Base-by-base conservation (phyloP, 768 basidiomycete species). In the Guyanaporus albipodus region DNA sequence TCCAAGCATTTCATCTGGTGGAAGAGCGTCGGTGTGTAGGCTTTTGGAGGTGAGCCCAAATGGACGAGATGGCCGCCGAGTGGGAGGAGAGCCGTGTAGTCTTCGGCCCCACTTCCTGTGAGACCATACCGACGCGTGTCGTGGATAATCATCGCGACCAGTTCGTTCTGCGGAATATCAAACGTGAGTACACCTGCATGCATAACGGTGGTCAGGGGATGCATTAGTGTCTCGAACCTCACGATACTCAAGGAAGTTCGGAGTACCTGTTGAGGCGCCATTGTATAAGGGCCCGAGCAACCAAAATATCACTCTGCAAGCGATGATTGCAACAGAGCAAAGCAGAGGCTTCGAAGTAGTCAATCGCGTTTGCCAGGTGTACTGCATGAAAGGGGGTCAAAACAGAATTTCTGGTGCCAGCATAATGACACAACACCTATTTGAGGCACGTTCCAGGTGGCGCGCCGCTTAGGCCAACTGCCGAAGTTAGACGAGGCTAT, bases 1-100 rank as follows among this genome's bases (percentile, higher is more conserved):
- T 62, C 62, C 19, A 73, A 57, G 44, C 72, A 72, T 29, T 66
- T 65, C 8, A 72, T 59, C 51, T 71, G 71, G 49, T 73, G 72
- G 52, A 73, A 69, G 37, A 73, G 49, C 0, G 67, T 55, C 7
- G 71, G 59, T 2, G 69, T 73, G 57, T 70, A 66, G 18, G 61
- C 39, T 32, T 48, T 35, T 28, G 41, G 41, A 0, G 37, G 29
- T 17, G 53, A 51, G 3, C 56, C 53, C 29, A 71, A 34, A 35
- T 62, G 53, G 34, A 71, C 53, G 39, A 62, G 18, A 41, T 67
- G 57, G 10, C 68, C 67, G 10, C 64, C 61, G 6, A 52, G 32
- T 6, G 70, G 70, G 11, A 71, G 56, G 12, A 62, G 47, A 17
- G 53, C 57, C 12, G 47, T 50, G 49, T 52, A 72, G 12, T 69